Conservation (phyloP, 2,329 filamentous ascomycete genomes). For the Ilyonectria sp. region DNA sequence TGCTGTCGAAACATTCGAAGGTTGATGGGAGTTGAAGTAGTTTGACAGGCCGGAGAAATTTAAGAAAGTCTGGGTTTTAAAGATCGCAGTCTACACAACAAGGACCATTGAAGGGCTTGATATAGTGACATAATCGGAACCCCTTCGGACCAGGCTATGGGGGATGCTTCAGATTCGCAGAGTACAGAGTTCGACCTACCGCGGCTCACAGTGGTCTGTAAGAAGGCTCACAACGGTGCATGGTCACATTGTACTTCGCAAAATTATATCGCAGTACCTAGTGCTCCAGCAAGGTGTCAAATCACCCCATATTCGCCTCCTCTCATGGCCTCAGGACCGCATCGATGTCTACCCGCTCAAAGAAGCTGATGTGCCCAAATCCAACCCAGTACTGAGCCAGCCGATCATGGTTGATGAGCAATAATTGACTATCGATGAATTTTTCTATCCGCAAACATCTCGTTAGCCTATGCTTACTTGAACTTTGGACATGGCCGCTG, state of each 20-base stretch:
- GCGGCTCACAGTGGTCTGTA: neutral
- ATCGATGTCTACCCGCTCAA: constrained; percentile 73
- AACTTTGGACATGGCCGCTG: neutral
- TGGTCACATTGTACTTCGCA: neutral
- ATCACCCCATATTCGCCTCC: neutral
- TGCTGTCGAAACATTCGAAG: neutral
- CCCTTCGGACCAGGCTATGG: neutral
- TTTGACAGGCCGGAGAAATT: neutral
- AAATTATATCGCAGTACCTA: neutral
- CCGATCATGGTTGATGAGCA: constrained; percentile 82
- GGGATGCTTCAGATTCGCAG: neutral
- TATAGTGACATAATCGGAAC: neutral
- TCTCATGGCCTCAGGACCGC: constrained; percentile 56
- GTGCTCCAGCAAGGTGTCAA: neutral
- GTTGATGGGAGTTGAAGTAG: neutral
- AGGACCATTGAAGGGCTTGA: neutral
- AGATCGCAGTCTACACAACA: neutral
- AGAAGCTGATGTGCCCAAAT: constrained; percentile 73
- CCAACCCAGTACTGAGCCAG: constrained; percentile 87
- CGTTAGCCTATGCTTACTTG: constrained; percentile 8
- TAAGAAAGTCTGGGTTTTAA: neutral
- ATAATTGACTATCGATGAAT: constrained; percentile 82
- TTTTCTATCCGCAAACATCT: constrained; percentile 67
- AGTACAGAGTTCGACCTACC: neutral
- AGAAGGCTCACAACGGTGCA: neutral